Evolutionary conservation across 257 asterid species (phyloP), one percentile per base, ranked within the genome.

Genomic region (Ocimum tenuiflorum): DNA sequence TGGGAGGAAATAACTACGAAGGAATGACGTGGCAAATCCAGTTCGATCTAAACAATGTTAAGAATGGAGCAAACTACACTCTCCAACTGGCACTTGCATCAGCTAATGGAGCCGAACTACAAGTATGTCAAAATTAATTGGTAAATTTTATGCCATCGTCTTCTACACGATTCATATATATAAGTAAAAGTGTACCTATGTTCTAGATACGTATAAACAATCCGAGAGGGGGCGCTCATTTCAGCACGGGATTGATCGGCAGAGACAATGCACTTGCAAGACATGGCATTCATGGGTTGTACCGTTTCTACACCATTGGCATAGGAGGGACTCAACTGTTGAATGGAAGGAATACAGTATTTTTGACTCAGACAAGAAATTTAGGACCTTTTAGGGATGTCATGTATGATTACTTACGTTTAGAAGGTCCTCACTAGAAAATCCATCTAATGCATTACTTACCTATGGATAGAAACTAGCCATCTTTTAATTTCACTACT

Each of bases 371-470:
- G 35, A 15, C 79, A 3, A 72, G 58, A n/a, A 57, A 39, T 6
- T 10, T 8, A 14, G 65, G 73, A 13, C 73, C 81, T 12, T 72
- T 75, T 18, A 53, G 14, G 5, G 73, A 62, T 33, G 65, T 72
- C 14, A 78, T 81, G 86, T 81, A 81, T 27, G 86, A 81, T 54
- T 81, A 81, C 49, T 50, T 81, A 15, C 81, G 83, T 36, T 49
- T 81, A 2, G 86, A 81, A 59, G 79, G 77, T 41, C 83, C 81
- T 49, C 51, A 62, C 0, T 35, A 19, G 55, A 42, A 55, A 8
- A 23, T 23, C 19, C 35, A 12, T 22, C 5, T 3, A 51, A 20
- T 33, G 38, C 7, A 3, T 33, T 33, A 24, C 31, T 24, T 24
- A 1, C 31, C 1, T 24, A 1, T 4, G 1, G 31, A 24, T 4